Percentiles rank a stretch among this genome's conserved stretches.
Evolutionary conservation across 257 asterid genomes (phyloP).

Genomic region (Anisodus tanguticus): DNA sequence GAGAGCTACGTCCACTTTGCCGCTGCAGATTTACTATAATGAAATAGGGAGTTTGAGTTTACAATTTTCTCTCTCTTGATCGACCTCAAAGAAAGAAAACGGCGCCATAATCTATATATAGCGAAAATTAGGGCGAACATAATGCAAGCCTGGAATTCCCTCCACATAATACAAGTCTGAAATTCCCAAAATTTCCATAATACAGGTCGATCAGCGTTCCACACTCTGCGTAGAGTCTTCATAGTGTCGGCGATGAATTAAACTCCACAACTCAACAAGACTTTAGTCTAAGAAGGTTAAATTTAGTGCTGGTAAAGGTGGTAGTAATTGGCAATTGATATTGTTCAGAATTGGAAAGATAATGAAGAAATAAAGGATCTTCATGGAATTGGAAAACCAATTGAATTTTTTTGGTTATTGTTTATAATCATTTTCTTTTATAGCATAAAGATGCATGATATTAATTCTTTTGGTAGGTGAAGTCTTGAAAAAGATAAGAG

Average conservation of each 20-base stretch:
- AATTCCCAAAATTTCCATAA: too few species aligned
- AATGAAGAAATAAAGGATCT: conserved; percentile 10
- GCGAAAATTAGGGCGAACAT: too few species aligned
- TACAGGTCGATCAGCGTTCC: too few species aligned
- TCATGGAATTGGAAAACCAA: background rate
- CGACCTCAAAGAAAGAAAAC: too few species aligned
- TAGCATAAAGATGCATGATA: background rate
- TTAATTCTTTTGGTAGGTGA: conserved; percentile 9
- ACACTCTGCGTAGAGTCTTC: conserved; percentile 52
- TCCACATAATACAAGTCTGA: too few species aligned
- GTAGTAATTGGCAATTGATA: background rate
- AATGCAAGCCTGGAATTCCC: too few species aligned
- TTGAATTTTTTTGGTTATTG: background rate
- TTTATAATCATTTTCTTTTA: background rate
- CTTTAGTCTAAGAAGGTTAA: conserved; percentile 49
- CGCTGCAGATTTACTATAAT: too few species aligned
- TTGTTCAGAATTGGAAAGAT: background rate
- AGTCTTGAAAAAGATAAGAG: background rate
- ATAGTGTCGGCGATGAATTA: conserved; percentile 64
- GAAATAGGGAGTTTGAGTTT: too few species aligned
- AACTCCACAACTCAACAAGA: conserved; percentile 34
- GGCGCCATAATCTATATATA: too few species aligned
- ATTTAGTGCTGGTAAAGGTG: conserved; percentile 17
- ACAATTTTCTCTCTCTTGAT: too few species aligned
- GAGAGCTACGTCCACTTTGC: too few species aligned